Conservation (phyloP, 1,284 basidiomycete genomes). For the Irpex sp. region DNA sequence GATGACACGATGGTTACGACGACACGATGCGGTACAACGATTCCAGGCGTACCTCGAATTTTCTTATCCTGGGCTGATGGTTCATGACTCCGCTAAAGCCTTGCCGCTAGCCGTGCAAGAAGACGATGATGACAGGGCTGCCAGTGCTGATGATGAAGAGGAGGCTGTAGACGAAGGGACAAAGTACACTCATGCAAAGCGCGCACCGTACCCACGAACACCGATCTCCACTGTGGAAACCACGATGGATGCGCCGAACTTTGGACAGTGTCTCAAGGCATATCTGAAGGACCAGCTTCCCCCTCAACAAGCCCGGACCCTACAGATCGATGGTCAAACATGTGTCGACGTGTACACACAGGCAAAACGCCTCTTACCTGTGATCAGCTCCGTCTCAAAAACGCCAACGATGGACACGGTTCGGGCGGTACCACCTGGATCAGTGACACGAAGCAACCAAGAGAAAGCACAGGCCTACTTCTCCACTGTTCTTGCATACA, state of each 20-base stretch:
- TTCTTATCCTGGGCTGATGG: background rate
- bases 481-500: conserved; percentile 7
- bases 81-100: background rate
- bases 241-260: background rate
- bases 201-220: background rate
- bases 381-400: background rate
- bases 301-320: background rate
- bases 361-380: background rate
- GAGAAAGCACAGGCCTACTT: conserved; percentile 1
- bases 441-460: background rate
- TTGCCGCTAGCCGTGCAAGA: background rate
- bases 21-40: conserved; percentile 20
- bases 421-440: background rate
- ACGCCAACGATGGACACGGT: background rate
- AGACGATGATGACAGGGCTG: background rate
- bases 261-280: background rate
- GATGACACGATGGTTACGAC: conserved; percentile 34
- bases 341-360: conserved; percentile 4
- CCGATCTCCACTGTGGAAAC: background rate
- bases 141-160: background rate
- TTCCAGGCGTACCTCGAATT: conserved; percentile 21
- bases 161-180: background rate
- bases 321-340: background rate
- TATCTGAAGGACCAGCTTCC: background rate
- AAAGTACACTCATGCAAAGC: conserved; percentile 3